Conservation (phyloP, 2,329 filamentous ascomycete genomes). For the Rosellinia necatrix region DNA sequence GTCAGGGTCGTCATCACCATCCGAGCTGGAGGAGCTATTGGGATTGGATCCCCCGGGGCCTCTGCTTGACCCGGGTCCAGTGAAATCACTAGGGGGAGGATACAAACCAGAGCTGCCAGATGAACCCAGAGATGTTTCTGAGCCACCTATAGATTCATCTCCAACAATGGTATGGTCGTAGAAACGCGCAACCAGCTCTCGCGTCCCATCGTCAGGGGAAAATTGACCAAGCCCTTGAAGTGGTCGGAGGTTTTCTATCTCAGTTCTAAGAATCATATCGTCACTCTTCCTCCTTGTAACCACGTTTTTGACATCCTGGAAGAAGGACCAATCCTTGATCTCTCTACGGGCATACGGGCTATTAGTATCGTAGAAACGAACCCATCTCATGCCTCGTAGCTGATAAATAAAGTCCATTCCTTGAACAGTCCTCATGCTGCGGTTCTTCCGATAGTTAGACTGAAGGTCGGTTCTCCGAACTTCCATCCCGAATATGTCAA, state of each 20-base stretch:
- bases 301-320: constrained; percentile 39
- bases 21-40: background rate
- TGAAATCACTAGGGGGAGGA: constrained; percentile 13
- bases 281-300: constrained; percentile 33
- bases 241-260: constrained; percentile 34
- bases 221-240: constrained; percentile 27
- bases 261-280: constrained; percentile 15
- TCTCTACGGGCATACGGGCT: constrained; percentile 10
- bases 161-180: constrained; percentile 28
- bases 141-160: constrained; percentile 3
- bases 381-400: constrained; percentile 49
- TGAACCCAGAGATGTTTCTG: constrained; percentile 11
- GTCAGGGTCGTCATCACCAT: constrained; percentile 14
- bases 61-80: constrained; percentile 38
- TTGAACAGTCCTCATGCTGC: constrained; percentile 48
- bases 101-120: background rate
- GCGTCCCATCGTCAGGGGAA: constrained; percentile 25
- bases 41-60: background rate
- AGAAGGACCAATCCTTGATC: constrained; percentile 43
- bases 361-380: constrained; percentile 50
- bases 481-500: constrained; percentile 25
- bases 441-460: constrained; percentile 45
- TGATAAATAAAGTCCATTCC: constrained; percentile 51
- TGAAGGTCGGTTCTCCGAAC: constrained; percentile 42
- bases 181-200: constrained; percentile 29